Evolutionary conservation across 2,329 filamentous ascomycete genomes (phyloP), one percentile per base, ranked within the genome.

Genomic region (Aspergillus piperis): DNA sequence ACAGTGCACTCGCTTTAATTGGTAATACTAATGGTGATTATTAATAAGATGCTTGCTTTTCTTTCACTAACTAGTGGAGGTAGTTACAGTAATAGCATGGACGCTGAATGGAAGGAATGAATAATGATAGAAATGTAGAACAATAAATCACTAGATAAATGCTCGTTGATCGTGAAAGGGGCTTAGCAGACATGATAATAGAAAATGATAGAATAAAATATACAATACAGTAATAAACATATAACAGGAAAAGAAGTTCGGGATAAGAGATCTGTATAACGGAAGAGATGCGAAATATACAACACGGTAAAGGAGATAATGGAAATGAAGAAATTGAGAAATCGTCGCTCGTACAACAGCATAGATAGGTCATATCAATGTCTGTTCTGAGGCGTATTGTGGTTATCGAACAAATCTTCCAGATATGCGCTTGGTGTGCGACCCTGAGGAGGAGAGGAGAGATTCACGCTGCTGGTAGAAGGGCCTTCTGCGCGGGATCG

Each of bases 391-490:
- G 70, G 68, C 8, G 65, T 62, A 70, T 2, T 36, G 32, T 92
- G 88, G 64, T 90, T 90, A 70, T 92, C 91, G 62, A 97, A 89
- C 53, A 98, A 77, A 74, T 97, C 92, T 61, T 98, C 93, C 41
- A 98, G 81, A 73, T 92, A 96, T 17, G 92, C 91, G 74, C 91
- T 96, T 0, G 94, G 94, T 15, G 92, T 90, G 59, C 93, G 83
- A 59, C 87, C 87, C 56, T 86, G 88, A 13, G 86, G 82, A 3
- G 88, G 83, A 58, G 85, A 82, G 63, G 87, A 89, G 32, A 88
- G 69, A 62, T 84, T 85, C 63, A 93, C 72, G 4, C 87, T 88
- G 72, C 88, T 92, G 47, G 83, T 75, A 21, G 76, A 75, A 11
- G 68, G 65, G 52, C 67, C 73, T 54, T 67, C 73, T 17, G 66